Conservation (phyloP, 1,139 yeast genomes). For the Debaryomycetaceae sp. region DNA sequence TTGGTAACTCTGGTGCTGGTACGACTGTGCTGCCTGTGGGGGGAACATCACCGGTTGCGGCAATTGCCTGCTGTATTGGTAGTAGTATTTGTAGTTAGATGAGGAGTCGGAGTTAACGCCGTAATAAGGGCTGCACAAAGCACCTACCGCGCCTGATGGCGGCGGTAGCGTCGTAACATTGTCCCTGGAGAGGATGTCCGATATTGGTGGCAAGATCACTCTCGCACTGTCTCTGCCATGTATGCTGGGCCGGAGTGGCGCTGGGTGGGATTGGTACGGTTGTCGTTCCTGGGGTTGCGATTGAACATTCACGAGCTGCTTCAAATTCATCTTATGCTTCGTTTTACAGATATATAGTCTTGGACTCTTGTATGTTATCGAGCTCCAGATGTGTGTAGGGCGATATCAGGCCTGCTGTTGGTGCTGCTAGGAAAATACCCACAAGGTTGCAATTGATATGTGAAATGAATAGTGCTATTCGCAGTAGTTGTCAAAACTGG, state of each 20-base stretch:
- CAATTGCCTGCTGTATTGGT: conserved; percentile 1
- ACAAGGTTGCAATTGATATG: background rate
- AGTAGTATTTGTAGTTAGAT: conserved; percentile 1
- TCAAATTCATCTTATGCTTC: background rate
- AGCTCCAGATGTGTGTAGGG: no score
- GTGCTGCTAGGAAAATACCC: background rate
- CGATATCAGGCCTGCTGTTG: no score
- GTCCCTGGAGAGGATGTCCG: conserved; percentile 18
- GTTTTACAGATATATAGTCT: no score
- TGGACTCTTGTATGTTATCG: no score
- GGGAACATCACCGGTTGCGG: conserved; percentile 1
- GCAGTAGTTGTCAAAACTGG: background rate
- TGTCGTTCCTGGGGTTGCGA: background rate
- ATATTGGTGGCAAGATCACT: conserved; percentile 36
- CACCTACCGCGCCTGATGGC: background rate
- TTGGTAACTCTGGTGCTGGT: background rate
- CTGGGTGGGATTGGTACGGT: conserved; percentile 5
- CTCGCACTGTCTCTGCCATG: conserved; percentile 10
- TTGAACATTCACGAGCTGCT: background rate
- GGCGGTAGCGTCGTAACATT: background rate
- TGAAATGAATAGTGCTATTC: background rate
- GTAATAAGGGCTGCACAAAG: background rate
- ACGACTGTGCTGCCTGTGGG: background rate
- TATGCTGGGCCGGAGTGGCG: conserved; percentile 1
- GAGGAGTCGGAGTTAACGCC: background rate